A percentile compares a stretch with the other conserved stretches of the same genome.
phyloP scores from a whole-genome alignment of 306 rosid species.

The Cucumis hystrix region DNA sequence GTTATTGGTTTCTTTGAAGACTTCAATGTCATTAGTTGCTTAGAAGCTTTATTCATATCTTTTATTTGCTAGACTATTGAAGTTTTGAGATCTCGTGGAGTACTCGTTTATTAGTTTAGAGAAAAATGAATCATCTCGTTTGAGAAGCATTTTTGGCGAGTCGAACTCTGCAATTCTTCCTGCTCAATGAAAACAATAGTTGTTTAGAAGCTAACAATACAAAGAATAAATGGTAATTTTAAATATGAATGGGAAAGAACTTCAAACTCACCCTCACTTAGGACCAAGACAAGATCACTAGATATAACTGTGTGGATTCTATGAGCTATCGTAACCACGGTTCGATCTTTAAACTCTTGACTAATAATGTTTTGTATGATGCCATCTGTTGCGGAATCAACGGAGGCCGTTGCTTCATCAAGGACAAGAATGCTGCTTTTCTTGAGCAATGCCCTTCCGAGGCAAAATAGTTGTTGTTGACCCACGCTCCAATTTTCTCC shows the following conservation, averaged over 20 bases:
- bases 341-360: constrained; percentile 59
- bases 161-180: constrained; percentile 84
- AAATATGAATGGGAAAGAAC: background rate
- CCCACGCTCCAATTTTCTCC: constrained; percentile 95
- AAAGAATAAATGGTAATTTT: background rate
- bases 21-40: background rate
- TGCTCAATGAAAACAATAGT: constrained; percentile 12
- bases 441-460: constrained; percentile 82
- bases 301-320: constrained; percentile 82
- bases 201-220: background rate
- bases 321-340: constrained; percentile 83
- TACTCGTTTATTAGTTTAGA: constrained; percentile 75
- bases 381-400: constrained; percentile 91
- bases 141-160: constrained; percentile 63
- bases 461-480: constrained; percentile 78
- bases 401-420: constrained; percentile 91
- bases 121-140: constrained; percentile 78
- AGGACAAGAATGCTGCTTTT: constrained; percentile 72
- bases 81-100: constrained; percentile 61
- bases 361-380: constrained; percentile 60
- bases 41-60: constrained; percentile 6
- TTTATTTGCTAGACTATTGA: constrained; percentile 43
- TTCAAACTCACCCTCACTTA: constrained; percentile 54
- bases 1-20: background rate
- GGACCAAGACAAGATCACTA: constrained; percentile 83